phyloP scores from a whole-genome alignment of 169 alveolate species.

The Ichthyophthirius multifiliis region DNA sequence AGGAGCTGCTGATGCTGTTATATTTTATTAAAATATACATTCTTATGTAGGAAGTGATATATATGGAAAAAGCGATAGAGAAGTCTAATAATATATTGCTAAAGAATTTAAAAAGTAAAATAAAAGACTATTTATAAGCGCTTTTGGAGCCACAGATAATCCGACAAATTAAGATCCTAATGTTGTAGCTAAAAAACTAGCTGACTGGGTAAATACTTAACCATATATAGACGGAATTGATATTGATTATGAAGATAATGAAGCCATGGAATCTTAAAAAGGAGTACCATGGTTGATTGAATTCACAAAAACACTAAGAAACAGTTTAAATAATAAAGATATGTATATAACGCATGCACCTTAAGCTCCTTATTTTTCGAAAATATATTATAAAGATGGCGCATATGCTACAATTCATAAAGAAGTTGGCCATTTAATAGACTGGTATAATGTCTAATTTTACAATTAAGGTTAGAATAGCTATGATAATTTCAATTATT shows the following conservation, averaged over 20 bases:
- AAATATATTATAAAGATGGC: not conserved
- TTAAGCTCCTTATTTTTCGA: conserved; percentile 5
- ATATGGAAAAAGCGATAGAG: not conserved
- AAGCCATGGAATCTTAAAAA: not conserved
- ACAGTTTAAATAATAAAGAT: not conserved
- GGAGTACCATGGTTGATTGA: not conserved
- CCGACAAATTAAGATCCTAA: not conserved
- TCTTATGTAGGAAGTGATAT: not conserved
- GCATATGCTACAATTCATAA: not conserved
- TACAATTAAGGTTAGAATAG: not conserved
- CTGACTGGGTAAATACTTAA: not conserved
- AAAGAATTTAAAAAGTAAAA: too few relatives aligned
- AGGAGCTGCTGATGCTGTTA: not conserved
- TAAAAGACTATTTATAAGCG: not conserved
- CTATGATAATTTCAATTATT: not conserved
- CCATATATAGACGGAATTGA: conserved; percentile 4
- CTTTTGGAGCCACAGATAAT: not conserved
- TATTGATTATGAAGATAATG: conserved; percentile 6
- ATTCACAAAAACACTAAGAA: not conserved
- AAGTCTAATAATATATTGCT: not conserved
- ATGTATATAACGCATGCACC: not conserved
- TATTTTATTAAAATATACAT: not conserved
- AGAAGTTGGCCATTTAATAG: not conserved
- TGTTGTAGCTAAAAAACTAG: not conserved
- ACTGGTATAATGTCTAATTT: not conserved